phyloP scores from a whole-genome alignment of 305 asterid genomes.

The Solanum hybrid region DNA sequence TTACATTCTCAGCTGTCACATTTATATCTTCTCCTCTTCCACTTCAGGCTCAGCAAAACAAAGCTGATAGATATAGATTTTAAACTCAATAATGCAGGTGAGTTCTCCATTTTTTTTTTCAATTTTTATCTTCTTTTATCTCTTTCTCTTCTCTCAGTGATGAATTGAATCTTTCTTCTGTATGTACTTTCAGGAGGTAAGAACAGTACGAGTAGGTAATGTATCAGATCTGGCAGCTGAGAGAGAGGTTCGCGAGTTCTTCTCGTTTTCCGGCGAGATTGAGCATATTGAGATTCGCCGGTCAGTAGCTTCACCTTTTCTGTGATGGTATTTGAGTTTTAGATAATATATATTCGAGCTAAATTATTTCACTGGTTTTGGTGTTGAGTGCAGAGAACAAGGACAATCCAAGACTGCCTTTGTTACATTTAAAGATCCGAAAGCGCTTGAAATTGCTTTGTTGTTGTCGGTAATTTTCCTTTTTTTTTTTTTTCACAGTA shows the following conservation, averaged over 20 bases:
- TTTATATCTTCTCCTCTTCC: background rate
- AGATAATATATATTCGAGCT: background rate
- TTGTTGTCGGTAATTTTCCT: conserved; percentile 55
- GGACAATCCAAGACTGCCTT: conserved; percentile 55
- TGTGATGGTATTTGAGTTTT: background rate
- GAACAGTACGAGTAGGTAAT: conserved; percentile 67
- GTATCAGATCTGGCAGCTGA: conserved; percentile 88
- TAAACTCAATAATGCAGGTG: conserved; percentile 8
- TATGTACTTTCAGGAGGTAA: conserved; percentile 19
- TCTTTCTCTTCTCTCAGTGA: background rate
- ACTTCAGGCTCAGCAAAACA: background rate
- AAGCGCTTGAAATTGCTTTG: conserved; percentile 89
- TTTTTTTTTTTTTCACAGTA: background rate
- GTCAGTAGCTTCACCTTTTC: conserved; percentile 17
- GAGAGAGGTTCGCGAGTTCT: conserved; percentile 93
- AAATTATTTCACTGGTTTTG: background rate
- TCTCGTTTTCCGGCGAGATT: conserved; percentile 91
- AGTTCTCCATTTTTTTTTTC: background rate
- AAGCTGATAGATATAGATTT: background rate
- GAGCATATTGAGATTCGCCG: conserved; percentile 73
- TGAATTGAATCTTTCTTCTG: background rate
- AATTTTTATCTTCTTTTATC: background rate
- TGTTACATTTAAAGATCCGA: conserved; percentile 85
- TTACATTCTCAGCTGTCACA: conserved; percentile 5
- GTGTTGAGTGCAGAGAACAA: conserved; percentile 46